These are phyloP conservation scores for Sarocladium brachiariae DNA, from an alignment of 2,329 filamentous ascomycete genomes.

Conservation along the genomic window DNA sequence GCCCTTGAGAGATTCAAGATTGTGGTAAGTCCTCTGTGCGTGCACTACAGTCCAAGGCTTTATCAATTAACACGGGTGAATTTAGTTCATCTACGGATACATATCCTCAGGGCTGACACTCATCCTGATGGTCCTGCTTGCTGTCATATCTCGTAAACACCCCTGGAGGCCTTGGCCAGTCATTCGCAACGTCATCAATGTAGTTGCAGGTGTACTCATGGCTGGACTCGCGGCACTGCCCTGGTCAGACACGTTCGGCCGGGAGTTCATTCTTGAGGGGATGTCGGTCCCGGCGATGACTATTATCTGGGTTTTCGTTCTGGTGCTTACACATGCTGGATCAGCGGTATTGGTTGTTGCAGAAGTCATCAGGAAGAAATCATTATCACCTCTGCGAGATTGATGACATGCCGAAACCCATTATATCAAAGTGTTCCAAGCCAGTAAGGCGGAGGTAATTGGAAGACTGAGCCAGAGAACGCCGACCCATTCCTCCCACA, in stretches of 20 bases:
- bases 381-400: not conserved
- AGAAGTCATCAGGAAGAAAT: not conserved
- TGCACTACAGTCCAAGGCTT: not conserved
- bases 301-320: conserved; percentile 25
- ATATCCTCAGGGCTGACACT: conserved; percentile 25
- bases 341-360: conserved; percentile 11
- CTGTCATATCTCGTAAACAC: conserved; percentile 22
- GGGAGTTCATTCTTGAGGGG: conserved; percentile 18
- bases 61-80: not conserved
- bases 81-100: conserved; percentile 28
- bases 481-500: too few relatives aligned
- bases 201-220: conserved; percentile 23
- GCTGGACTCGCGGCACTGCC: conserved; percentile 22
- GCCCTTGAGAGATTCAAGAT: conserved; percentile 22
- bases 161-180: conserved; percentile 26
- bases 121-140: conserved; percentile 24
- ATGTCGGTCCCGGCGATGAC: conserved; percentile 28
- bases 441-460: too few relatives aligned
- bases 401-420: too few relatives aligned
- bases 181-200: conserved; percentile 22
- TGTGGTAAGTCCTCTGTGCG: conserved; percentile 17
- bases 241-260: conserved; percentile 11
- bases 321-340: conserved; percentile 24
- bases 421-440: too few relatives aligned
- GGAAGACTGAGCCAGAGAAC: too few relatives aligned